These are phyloP conservation scores for Pyrenophora tritici-repentis DNA, from an alignment of 2,329 filamentous ascomycete species.

Conservation along the genomic window DNA sequence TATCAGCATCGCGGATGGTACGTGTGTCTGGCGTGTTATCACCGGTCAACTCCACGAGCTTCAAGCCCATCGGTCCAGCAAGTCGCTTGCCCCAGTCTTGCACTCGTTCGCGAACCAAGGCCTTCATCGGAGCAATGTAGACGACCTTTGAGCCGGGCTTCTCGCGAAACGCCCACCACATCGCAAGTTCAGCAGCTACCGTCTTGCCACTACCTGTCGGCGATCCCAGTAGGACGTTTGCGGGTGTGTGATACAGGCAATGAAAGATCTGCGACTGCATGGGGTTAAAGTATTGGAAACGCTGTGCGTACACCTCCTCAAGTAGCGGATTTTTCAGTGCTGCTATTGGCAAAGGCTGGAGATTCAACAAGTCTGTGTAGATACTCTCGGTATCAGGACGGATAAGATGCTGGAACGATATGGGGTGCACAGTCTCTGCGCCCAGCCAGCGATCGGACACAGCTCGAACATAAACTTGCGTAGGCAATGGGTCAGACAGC, in stretches of 20 bases:
- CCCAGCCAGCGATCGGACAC: conserved; percentile 97
- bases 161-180: conserved; percentile 99
- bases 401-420: conserved; percentile 98
- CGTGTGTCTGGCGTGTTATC: conserved; percentile 97
- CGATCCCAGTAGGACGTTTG: conserved; percentile 92
- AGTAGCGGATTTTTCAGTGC: conserved; percentile 85
- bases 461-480: conserved; percentile 92
- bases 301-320: conserved; percentile 84
- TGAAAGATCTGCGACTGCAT: conserved; percentile 99
- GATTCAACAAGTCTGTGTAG: conserved; percentile 89
- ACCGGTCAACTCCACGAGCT: conserved; percentile 92
- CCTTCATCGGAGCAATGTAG: conserved; percentile 99
- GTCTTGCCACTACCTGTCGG: conserved; percentile 98
- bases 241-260: conserved; percentile 87
- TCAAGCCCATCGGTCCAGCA: conserved; percentile 80
- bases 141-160: conserved; percentile 95
- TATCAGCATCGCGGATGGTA: conserved; percentile 92
- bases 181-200: conserved; percentile 90
- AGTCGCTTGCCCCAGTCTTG: conserved; percentile 90
- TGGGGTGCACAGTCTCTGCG: conserved; percentile 90
- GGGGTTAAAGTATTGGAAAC: conserved; percentile 97
- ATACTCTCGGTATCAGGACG: conserved; percentile 96
- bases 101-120: conserved; percentile 92
- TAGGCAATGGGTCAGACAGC: conserved; percentile 86
- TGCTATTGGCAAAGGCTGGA: conserved; percentile 85